A percentile compares a stretch with the other conserved stretches of the same genome.
Conservation (phyloP, 306 rosid genomes). For the Inga laurina region DNA sequence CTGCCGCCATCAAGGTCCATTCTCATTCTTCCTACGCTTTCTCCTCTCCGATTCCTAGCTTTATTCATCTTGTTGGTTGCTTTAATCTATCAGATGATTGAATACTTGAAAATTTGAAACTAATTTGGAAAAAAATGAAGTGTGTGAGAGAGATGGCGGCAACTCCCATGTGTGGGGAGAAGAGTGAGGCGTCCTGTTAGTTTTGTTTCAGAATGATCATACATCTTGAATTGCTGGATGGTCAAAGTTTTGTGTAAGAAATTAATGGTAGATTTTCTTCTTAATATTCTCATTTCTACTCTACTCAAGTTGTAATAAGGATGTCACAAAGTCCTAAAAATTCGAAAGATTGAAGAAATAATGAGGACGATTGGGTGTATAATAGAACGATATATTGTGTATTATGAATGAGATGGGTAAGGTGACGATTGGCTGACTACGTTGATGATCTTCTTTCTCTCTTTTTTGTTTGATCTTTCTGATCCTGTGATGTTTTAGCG, state of each 20-base stretch:
- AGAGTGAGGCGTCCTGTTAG: not conserved
- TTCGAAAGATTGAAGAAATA: not conserved
- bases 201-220: not conserved
- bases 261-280: not conserved
- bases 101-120: not conserved
- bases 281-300: too few species aligned
- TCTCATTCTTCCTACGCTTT: not conserved
- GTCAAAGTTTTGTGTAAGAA: not conserved
- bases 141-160: not conserved
- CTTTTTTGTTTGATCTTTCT: not conserved
- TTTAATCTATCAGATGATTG: not conserved
- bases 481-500: not conserved
- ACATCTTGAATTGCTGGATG: not conserved
- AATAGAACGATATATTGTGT: not conserved
- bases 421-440: not conserved
- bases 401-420: not conserved
- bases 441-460: not conserved
- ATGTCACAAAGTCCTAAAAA: not conserved
- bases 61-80: not conserved
- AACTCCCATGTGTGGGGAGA: not conserved
- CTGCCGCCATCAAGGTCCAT: conserved; percentile 63
- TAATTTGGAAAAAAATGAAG: not conserved
- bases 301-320: not conserved
- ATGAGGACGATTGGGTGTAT: not conserved
- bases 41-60: not conserved